phyloP scores from a whole-genome alignment of 2,329 filamentous ascomycete species.

The Phymatotrichopsis omnivora region DNA sequence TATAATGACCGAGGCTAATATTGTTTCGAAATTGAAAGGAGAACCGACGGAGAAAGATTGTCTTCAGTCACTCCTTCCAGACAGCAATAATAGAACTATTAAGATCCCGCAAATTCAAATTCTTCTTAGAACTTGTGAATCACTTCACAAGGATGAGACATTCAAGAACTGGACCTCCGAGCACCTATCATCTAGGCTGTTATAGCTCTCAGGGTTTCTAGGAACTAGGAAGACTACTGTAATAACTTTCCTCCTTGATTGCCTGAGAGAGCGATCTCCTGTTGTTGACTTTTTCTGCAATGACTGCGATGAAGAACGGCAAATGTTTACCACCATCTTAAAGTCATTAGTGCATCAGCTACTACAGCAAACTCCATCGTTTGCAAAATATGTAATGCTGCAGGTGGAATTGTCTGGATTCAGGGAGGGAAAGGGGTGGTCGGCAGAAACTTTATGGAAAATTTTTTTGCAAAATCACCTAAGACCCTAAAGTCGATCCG shows the following conservation, averaged over 20 bases:
- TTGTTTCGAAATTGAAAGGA: no score
- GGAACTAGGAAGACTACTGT: conserved; percentile 9
- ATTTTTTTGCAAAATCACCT: conserved; percentile 1
- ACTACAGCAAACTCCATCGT: neutral
- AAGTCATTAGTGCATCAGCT: conserved; percentile 9
- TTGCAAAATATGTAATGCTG: conserved; percentile 4
- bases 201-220: conserved; percentile 1
- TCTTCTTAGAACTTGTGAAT: conserved; percentile 6
- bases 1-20: no score
- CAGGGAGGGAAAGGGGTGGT: neutral
- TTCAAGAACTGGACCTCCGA: conserved; percentile 1
- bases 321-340: conserved; percentile 1
- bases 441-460: conserved; percentile 1
- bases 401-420: neutral
- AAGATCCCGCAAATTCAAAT: neutral
- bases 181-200: neutral
- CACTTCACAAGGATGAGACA: neutral
- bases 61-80: conserved; percentile 2
- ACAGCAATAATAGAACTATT: conserved; percentile 1
- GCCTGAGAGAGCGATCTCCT: neutral
- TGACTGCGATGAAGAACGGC: neutral
- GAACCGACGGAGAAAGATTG: neutral
- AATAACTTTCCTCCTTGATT: conserved; percentile 1
- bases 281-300: conserved; percentile 6
- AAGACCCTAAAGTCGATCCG: neutral